A percentile compares a stretch with the other conserved stretches of the same genome.
phyloP scores from a whole-genome alignment of 768 basidiomycete species.

The Pleurotus giganteus region DNA sequence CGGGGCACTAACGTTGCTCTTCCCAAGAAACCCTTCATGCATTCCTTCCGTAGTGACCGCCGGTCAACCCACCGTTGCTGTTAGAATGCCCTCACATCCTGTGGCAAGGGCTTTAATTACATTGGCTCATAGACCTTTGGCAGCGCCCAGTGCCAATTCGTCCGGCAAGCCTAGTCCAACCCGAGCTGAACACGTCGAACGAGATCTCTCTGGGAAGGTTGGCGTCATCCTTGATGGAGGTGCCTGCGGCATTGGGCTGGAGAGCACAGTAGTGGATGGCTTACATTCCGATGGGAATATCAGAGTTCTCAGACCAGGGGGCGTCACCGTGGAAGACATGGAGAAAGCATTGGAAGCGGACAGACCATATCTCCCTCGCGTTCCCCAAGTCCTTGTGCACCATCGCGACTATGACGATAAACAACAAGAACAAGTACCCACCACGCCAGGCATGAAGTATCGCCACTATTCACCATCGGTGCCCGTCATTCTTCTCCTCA shows the following conservation, averaged over 20 bases:
- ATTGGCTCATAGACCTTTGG: slow-evolving; percentile 69
- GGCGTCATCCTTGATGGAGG: slow-evolving; percentile 90
- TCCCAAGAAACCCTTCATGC: slow-evolving; percentile 62
- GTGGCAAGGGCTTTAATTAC: slow-evolving; percentile 89
- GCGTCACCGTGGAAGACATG: slow-evolving; percentile 88
- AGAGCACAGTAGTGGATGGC: slow-evolving; percentile 95
- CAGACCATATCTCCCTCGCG: slow-evolving; percentile 22
- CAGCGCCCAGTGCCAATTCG: slow-evolving; percentile 94
- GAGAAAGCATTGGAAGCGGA: slow-evolving; percentile 52
- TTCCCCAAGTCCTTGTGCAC: slow-evolving; percentile 74
- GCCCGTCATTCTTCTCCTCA: slow-evolving; percentile 75
- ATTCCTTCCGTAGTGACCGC: slow-evolving; percentile 82
- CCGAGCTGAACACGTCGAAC: slow-evolving; percentile 76
- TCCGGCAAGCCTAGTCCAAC: slow-evolving; percentile 96
- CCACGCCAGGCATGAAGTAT: slow-evolving; percentile 99
- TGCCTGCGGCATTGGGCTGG: slow-evolving; percentile 82
- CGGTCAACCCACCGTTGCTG: slow-evolving; percentile 75
- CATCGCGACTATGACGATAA: slow-evolving; percentile 73
- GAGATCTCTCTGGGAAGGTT: slow-evolving; percentile 76
- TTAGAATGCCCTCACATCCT: slow-evolving; percentile 94
- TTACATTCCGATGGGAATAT: slow-evolving; percentile 71
- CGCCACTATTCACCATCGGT: slow-evolving; percentile 92
- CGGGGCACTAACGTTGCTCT: slow-evolving; percentile 88
- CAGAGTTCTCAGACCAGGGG: slow-evolving; percentile 87
- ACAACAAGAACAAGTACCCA: slow-evolving; percentile 73